Base-by-base conservation (phyloP, 768 basidiomycete genomes). In the Lentinula sp. region DNA sequence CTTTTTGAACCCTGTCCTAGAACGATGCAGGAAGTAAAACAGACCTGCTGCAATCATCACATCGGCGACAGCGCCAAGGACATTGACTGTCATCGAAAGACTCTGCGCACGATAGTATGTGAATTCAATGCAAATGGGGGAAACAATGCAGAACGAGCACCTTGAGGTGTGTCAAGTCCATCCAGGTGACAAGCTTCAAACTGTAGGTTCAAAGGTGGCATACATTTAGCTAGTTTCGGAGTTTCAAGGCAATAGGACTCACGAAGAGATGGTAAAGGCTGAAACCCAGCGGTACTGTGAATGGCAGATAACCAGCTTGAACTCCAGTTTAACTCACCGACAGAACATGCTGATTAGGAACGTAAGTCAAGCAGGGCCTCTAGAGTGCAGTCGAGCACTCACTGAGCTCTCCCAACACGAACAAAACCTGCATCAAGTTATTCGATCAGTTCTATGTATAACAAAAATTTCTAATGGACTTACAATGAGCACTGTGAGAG, bases 71-170 rank as follows among this genome's bases (percentile, higher is more conserved):
- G 80, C 82, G 8, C 79, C 81, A 37, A 83, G 66, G 5, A 80
- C 74, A 64, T 85, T 84, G 42, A 85, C 81, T 51, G 80, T 73
- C 76, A 83, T 82, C 4, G 83, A 84, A 34, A 83, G 71, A 34
- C 78, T 76, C 82, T 83, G 59, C n/a, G 52, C 55, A 57, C 16
- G 54, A 39, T 43, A 42, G 21, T 21, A 23, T 57, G 16, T 55
- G 63, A 43, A 62, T 32, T 62, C 40, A 37, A 42, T 50, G 53
- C 18, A 16, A 13, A 48, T 23, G 32, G 34, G 16, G 4, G 21
- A 49, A 53, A 21, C 3, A 35, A 18, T 32, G 15, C 63, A 39
- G 9, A 13, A 39, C 13, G 7, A 39, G 34, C 62, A 73, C 83
- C 75, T 83, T 84, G 23, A 86, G 68, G 57, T 69, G 60, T 18